Evolutionary conservation across 73 alveolate species (phyloP), one percentile per base, ranked within the genome.

Genomic region (Paramecium bursaria): DNA sequence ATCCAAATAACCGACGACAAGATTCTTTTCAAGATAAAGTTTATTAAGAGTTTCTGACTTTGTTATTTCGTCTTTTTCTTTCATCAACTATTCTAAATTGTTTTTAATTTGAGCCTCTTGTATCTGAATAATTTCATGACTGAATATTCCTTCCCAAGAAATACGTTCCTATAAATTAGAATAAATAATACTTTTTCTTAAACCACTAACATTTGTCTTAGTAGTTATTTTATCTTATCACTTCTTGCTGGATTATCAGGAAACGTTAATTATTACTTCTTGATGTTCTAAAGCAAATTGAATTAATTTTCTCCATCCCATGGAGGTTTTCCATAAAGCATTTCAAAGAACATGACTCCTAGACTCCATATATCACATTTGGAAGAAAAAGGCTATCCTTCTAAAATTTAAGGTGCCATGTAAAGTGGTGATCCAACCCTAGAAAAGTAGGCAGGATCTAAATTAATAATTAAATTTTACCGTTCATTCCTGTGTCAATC

Each of bases 351-450:
- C 61, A 85, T 55, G 10, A 85, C 75, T 21, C 91, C 91, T 21
- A 85, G 52, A 14, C 79, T 47, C 91, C 91, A 85, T 35, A 85
- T 77, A 73, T 85, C 91, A 52, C 91, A 85, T 74, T 73, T 73
- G 47, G 53, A 85, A 14, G 75, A 53, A 74, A 73, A 85, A 19
- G 91, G 91, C 50, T 50, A 29, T 15, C 91, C 91, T 42, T 85
- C 91, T 33, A 85, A 67, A 10, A 85, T 74, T 51, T 85, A 22
- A 27, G 91, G 91, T 5, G 91, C 85, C 91, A 85, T 85, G 21
- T 74, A 85, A 7, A 85, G 57, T 22, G 91, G 91, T 13, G 91
- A 85, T 30, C 91, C 91, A n/a, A 79, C 75, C 54, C 89, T 79
- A 19, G 89, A 79, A 53, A 79, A 51, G 10, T 53, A 79, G 39